A percentile compares a stretch with the other conserved stretches of the same genome.
phyloP scores from a whole-genome alignment of 441 rosid species.

The Pelargonium fulgidum region DNA sequence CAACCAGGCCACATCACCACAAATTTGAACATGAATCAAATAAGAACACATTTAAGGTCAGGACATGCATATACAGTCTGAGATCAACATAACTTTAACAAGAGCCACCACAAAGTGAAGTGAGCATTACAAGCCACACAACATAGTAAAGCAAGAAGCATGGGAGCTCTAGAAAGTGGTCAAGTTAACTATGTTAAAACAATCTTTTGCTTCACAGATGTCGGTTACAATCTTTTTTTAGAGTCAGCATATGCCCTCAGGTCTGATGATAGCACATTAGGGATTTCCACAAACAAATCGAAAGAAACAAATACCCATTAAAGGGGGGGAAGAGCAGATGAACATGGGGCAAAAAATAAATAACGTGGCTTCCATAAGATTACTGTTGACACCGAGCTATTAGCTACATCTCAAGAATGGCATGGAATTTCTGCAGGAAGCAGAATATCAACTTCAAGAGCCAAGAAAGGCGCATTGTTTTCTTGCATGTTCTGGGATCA shows the following conservation, averaged over 20 bases:
- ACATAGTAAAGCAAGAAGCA: no score
- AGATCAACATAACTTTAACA: no score
- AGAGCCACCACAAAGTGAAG: no score
- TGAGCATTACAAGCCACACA: no score
- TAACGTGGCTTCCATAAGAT: no score
- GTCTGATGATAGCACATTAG: not conserved
- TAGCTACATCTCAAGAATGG: not conserved
- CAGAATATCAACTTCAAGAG: not conserved
- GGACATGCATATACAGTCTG: no score
- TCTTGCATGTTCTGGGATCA: conserved; percentile 6
- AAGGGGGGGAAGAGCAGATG: not conserved
- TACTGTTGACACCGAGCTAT: not conserved
- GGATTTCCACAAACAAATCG: not conserved
- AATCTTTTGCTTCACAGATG: not conserved
- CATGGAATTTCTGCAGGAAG: no score
- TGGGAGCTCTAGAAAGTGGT: no score
- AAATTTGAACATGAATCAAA: no score
- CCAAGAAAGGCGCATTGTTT: not conserved
- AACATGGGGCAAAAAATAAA: not conserved
- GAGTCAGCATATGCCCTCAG: not conserved
- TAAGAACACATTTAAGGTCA: no score
- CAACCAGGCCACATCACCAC: no score
- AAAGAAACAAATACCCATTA: not conserved
- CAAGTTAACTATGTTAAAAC: not conserved
- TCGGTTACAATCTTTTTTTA: not conserved